These are phyloP conservation scores for Cylindrodendrum hubeiense DNA, from an alignment of 2,329 filamentous ascomycete species.

Conservation along the genomic window DNA sequence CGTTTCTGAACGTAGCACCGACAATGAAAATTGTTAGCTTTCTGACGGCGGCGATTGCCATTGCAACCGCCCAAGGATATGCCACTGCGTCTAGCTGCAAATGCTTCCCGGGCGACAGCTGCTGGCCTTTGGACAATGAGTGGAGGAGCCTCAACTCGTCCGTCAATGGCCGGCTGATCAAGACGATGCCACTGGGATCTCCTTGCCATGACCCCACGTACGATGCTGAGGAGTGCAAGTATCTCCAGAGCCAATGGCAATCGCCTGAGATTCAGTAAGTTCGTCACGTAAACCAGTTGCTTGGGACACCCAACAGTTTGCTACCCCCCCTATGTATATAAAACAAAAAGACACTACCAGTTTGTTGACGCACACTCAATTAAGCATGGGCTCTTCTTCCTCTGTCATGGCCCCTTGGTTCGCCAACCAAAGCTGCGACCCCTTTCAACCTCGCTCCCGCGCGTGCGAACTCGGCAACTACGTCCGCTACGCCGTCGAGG, in stretches of 20 bases:
- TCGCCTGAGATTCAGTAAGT: constrained; percentile 52
- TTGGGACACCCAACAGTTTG: neutral
- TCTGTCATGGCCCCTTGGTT: constrained; percentile 56
- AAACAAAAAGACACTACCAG: neutral
- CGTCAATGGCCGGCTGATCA: constrained; percentile 63
- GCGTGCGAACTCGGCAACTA: constrained; percentile 59
- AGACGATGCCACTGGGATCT: constrained; percentile 64
- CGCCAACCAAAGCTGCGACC: constrained; percentile 53
- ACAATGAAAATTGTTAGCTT: constrained; percentile 15
- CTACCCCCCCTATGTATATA: neutral
- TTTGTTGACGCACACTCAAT: constrained; percentile 29
- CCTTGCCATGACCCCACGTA: constrained; percentile 64
- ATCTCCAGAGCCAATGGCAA: constrained; percentile 51
- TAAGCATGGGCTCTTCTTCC: constrained; percentile 52
- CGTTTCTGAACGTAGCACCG: neutral
- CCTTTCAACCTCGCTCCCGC: constrained; percentile 51
- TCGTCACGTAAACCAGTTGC: too few species aligned
- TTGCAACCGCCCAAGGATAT: neutral
- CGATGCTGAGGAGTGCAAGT: constrained; percentile 56
- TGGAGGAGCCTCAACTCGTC: constrained; percentile 67
- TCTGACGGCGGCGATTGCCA: neutral
- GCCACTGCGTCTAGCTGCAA: neutral
- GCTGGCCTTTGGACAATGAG: constrained; percentile 61
- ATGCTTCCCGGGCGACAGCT: constrained; percentile 38
- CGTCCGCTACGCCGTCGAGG: constrained; percentile 54